Evolutionary conservation across 148 eudicot genomes (phyloP).

Genomic region (Beta vulgaris): DNA sequence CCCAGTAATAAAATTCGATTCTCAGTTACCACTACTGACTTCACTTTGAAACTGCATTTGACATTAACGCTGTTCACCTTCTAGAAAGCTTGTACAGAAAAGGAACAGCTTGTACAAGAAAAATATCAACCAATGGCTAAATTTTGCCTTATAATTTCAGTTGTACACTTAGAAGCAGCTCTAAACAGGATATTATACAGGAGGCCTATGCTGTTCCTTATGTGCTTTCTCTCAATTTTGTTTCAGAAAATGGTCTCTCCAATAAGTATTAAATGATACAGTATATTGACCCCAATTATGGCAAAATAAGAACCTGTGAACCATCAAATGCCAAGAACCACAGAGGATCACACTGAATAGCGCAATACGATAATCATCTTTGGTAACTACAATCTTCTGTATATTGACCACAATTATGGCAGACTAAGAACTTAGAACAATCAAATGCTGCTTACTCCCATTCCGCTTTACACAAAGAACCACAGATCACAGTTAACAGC

Average conservation of each 20-base stretch:
- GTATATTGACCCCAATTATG: not conserved
- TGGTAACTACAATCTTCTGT: no score
- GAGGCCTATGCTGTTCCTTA: not conserved
- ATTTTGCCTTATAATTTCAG: not conserved
- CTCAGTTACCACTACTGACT: not conserved
- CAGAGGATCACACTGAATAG: no score
- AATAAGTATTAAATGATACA: not conserved
- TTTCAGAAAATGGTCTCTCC: not conserved
- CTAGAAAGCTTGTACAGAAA: not conserved
- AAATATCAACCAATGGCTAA: not conserved
- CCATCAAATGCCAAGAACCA: no score
- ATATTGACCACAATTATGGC: not conserved
- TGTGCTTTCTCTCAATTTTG: not conserved
- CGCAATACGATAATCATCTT: no score
- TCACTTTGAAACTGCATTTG: not conserved
- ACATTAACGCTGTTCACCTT: not conserved
- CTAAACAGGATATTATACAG: not conserved
- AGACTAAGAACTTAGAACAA: not conserved
- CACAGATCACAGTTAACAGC: not conserved
- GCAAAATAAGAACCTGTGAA: not conserved
- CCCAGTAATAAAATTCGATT: not conserved
- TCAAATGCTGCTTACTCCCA: not conserved
- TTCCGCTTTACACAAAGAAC: not conserved
- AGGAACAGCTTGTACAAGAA: not conserved
- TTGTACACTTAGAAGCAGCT: not conserved